Percentiles rank a stretch among this genome's conserved stretches.
Conservation (phyloP, 257 asterid species). For the Ligustrum vulgare region DNA sequence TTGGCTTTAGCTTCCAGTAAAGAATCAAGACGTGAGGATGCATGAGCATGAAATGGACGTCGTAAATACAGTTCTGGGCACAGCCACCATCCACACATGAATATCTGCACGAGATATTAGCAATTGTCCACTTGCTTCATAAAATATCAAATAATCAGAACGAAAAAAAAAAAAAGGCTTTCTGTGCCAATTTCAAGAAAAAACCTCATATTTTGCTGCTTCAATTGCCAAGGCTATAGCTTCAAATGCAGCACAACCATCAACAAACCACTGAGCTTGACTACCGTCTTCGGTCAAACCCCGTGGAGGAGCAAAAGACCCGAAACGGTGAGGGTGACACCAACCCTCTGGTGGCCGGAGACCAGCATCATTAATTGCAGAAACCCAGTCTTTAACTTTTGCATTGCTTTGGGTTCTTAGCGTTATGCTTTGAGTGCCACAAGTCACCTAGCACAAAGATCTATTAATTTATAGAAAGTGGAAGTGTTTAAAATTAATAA, state of each 20-base stretch:
- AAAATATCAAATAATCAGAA: constrained; percentile 22
- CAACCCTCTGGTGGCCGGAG: constrained; percentile 98
- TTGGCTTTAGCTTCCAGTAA: constrained; percentile 94
- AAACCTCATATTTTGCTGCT: constrained; percentile 93
- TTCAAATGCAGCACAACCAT: constrained; percentile 89
- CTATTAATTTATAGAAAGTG: constrained; percentile 18
- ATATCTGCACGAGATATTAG: constrained; percentile 58
- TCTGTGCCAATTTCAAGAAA: constrained; percentile 19
- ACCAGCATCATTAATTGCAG: constrained; percentile 95
- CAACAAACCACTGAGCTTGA: constrained; percentile 98
- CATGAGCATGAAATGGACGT: constrained; percentile 77
- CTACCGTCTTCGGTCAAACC: constrained; percentile 87
- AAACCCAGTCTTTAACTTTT: constrained; percentile 91
- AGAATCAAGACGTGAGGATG: constrained; percentile 82
- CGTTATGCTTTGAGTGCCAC: constrained; percentile 88
- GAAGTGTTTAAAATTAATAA: constrained; percentile 10
- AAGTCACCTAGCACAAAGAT: constrained; percentile 61
- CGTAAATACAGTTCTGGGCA: constrained; percentile 95
- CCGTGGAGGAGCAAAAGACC: constrained; percentile 98
- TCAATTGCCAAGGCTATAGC: constrained; percentile 92
- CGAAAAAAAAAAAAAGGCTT: not conserved
- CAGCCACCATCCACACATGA: constrained; percentile 98
- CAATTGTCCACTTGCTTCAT: constrained; percentile 14
- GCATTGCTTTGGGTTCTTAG: constrained; percentile 70
- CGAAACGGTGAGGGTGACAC: constrained; percentile 99